Conservation (phyloP, 257 asterid species). For the Ocimum tenuiflorum region DNA sequence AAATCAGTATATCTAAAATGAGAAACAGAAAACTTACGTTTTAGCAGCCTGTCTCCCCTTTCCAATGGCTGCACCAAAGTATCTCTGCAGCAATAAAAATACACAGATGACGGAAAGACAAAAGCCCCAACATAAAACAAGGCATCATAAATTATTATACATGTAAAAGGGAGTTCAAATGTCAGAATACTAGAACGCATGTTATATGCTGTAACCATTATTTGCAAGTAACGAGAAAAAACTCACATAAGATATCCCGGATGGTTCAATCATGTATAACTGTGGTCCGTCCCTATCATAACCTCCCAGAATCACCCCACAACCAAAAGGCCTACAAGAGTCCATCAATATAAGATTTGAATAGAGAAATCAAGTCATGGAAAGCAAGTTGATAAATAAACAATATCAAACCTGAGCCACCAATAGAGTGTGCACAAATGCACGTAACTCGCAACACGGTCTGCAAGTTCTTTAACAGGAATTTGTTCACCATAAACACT, state of each 20-base stretch:
- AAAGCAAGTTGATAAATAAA: background rate
- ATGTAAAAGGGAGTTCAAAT: background rate
- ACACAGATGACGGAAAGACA: background rate
- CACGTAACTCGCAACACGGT: constrained; percentile 84
- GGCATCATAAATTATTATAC: background rate
- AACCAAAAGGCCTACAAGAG: constrained; percentile 67
- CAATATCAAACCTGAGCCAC: constrained; percentile 73
- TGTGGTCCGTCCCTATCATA: constrained; percentile 88
- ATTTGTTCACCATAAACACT: constrained; percentile 71
- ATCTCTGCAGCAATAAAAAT: constrained; percentile 43
- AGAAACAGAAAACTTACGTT: constrained; percentile 33
- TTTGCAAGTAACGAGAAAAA: constrained; percentile 1
- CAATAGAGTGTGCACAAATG: constrained; percentile 84
- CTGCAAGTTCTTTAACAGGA: constrained; percentile 81
- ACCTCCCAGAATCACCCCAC: constrained; percentile 82
- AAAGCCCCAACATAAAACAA: background rate
- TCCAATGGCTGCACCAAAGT: constrained; percentile 91
- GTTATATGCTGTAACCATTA: background rate
- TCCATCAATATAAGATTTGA: background rate
- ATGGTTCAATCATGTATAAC: constrained; percentile 78
- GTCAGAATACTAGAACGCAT: background rate
- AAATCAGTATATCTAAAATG: constrained; percentile 22
- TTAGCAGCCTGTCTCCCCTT: constrained; percentile 98
- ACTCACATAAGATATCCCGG: constrained; percentile 80
- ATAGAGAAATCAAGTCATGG: constrained; percentile 11